Evolutionary conservation across 2,329 filamentous ascomycete species (phyloP), one percentile per base, ranked within the genome.

Genomic region (Botrytis cinerea): DNA sequence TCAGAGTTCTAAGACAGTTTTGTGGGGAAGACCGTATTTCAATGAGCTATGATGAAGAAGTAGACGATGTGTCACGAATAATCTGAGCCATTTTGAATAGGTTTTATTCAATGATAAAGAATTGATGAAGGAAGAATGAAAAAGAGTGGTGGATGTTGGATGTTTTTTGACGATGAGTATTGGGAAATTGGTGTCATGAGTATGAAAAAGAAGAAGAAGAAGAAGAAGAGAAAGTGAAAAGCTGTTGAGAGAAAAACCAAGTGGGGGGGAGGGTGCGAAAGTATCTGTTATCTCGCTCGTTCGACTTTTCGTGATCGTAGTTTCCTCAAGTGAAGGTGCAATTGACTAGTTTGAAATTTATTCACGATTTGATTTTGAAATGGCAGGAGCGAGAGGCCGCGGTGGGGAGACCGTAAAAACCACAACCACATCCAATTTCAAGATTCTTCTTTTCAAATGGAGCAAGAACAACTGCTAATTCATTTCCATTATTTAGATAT

Each of bases 31-130:
- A 40, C 14, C 14, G 8, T 67, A 67, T 46, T 54, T 54, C 22
- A 54, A 67, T 54, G 46, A 54, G 64, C 64, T 67, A 54, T 67
- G 64, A 67, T 54, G 64, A 67, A 54, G 16, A 67, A 67, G 22
- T 51, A 40, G 64, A 67, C 64, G 14, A 67, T 67, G 7, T 35
- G 45, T 38, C 45, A 10, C 22, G 25, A n/a, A 67, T 51, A 38
- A 7, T 38, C 63, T 67, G 63, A 67, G 63, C 45, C 45, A 67
- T 67, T 0, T 35, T n/a, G 14, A 67, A 32, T 67, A 51, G 20
- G 32, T 40, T 16, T 54, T 25, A 22, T 54, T 67, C 12, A 9
- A 22, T 18, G 4, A 16, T 25, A 28, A 35, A 25, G 4, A 25
- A 46, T 12, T 22, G 43, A 16, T 48, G 62, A 66, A 25, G n/a